Base-by-base conservation (phyloP, 1,284 basidiomycete species). In the Cutaneotrichosporon cavernicola region DNA sequence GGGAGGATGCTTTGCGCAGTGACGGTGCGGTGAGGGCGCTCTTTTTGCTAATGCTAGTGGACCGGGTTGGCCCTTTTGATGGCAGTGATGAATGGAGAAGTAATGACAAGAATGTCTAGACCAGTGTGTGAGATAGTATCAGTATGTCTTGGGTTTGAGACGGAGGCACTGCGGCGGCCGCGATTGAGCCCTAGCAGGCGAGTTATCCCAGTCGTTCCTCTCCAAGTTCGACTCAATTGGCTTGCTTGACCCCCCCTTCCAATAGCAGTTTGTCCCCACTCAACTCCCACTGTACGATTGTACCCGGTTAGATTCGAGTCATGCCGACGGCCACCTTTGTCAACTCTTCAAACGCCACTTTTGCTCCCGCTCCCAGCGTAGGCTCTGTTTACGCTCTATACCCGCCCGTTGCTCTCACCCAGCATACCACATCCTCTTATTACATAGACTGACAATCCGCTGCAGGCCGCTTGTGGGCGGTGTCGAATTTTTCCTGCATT, bases 401-500 rank as follows among this genome's bases (percentile, higher is more conserved):
- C 43, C 43, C 18, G 43, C 43, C 43, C 43, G 43, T 9, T n/a
- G 8, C 43, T 46, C 43, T 46, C 43, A 46, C 43, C 43, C 43
- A 46, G 43, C 43, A 46, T n/a, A n/a, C 43, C 18, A 11, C 1
- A 40, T 14, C 38, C 38, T 13, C 38, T 14, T 40, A 36, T 9
- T 13, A 10, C 2, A 9, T 36, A 13, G 36, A 36, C 26, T 26
- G 36, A 18, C 16, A n/a, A n/a, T n/a, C n/a, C n/a, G n/a, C n/a
- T n/a, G 6, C n/a, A 10, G 47, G 21, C 21, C 16, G n/a, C 16
- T 21, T 22, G 47, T 5, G 18, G 10, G 8, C n/a, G 2, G 30
- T 53, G 30, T 53, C 51, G 51, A 53, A 53, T 53, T 53, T 53
- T 34, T 34, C 51, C 51, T 30, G 16, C 11, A 32, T 53, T 53